Evolutionary conservation across 1,284 basidiomycete species (phyloP).

Genomic region (Ceratobasidium sp.): DNA sequence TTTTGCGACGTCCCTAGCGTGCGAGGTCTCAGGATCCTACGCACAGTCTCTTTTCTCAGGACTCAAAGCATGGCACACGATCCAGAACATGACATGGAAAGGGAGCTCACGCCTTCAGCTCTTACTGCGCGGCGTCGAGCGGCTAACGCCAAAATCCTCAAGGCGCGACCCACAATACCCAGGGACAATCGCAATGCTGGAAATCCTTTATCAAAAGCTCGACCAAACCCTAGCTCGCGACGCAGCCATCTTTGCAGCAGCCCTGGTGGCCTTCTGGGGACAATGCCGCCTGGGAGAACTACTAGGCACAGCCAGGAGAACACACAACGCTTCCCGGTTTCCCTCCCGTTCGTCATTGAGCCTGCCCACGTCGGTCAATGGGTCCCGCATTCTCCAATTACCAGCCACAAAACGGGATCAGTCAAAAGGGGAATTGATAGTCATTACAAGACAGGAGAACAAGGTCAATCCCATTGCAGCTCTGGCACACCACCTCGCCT

Average conservation of each 20-base stretch:
- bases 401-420: slow-evolving; percentile 6
- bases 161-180: background rate
- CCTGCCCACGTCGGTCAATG: background rate
- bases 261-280: slow-evolving; percentile 31
- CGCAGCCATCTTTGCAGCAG: slow-evolving; percentile 22
- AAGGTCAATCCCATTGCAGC: background rate
- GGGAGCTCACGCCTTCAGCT: slow-evolving; percentile 43
- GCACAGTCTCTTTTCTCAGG: slow-evolving; percentile 36
- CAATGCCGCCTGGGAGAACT: slow-evolving; percentile 35
- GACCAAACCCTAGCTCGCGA: slow-evolving; percentile 1
- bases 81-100: slow-evolving; percentile 44
- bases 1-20: slow-evolving; percentile 44
- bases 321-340: background rate
- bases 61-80: slow-evolving; percentile 48
- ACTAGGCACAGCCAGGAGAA: background rate
- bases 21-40: slow-evolving; percentile 41
- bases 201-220: background rate
- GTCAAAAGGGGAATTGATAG: background rate
- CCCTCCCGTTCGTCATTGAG: background rate
- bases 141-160: slow-evolving; percentile 43
- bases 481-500: background rate
- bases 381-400: background rate
- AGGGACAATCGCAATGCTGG: background rate
- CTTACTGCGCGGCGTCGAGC: slow-evolving; percentile 44
- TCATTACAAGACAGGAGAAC: slow-evolving; percentile 1